Evolutionary conservation across 768 basidiomycete genomes (phyloP).

Genomic region (Tylopilus felleus): DNA sequence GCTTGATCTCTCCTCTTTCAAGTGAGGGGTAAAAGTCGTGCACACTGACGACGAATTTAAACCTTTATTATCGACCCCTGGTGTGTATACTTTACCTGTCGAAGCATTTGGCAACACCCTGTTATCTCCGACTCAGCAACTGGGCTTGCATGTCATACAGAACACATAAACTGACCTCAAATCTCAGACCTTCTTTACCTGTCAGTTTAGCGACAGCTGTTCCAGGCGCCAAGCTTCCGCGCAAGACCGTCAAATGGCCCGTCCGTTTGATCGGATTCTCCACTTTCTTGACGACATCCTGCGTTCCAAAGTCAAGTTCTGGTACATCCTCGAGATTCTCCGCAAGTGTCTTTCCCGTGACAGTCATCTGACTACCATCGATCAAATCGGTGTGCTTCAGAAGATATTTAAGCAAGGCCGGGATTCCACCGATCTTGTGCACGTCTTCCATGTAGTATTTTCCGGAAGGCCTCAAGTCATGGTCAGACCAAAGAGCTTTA

Average conservation of each 20-base stretch:
- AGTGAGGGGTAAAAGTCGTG: constrained; percentile 73
- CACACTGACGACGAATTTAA: constrained; percentile 38
- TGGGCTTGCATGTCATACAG: neutral
- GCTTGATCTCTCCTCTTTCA: constrained; percentile 68
- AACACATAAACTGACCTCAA: constrained; percentile 52
- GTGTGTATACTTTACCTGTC: constrained; percentile 48
- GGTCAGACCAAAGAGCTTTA: constrained; percentile 4
- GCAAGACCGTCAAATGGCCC: constrained; percentile 83
- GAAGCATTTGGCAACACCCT: constrained; percentile 78
- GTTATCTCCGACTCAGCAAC: constrained; percentile 1
- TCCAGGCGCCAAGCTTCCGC: constrained; percentile 85
- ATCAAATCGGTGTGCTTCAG: constrained; percentile 74
- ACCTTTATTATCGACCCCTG: neutral
- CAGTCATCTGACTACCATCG: constrained; percentile 80
- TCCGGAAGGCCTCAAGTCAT: constrained; percentile 61
- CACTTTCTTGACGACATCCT: constrained; percentile 72
- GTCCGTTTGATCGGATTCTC: constrained; percentile 81
- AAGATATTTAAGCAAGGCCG: constrained; percentile 80
- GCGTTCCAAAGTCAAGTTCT: constrained; percentile 66
- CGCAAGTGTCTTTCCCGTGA: constrained; percentile 87
- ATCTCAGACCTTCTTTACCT: constrained; percentile 84
- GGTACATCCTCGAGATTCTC: constrained; percentile 79
- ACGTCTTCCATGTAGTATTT: constrained; percentile 90
- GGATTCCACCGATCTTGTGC: constrained; percentile 81
- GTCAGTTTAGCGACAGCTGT: constrained; percentile 91